Percentiles rank a stretch among this genome's conserved stretches.
Conservation (phyloP, 148 eudicot genomes). For the Arctostaphylos glauca region DNA sequence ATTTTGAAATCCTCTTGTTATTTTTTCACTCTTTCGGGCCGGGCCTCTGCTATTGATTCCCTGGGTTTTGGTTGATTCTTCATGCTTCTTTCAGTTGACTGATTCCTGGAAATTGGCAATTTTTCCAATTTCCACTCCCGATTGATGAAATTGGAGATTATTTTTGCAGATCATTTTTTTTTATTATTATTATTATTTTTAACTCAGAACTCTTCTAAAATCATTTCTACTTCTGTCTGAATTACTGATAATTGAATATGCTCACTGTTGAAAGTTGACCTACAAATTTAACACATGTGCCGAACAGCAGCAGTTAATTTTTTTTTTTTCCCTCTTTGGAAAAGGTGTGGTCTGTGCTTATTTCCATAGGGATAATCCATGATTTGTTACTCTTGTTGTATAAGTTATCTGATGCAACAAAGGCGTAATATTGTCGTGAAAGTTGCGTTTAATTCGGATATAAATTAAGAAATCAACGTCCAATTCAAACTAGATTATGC, state of each 20-base stretch:
- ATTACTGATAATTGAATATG: background rate
- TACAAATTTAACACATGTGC: background rate
- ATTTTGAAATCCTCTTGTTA: background rate
- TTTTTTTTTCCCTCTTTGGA: background rate
- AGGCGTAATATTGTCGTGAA: background rate
- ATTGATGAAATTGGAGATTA: background rate
- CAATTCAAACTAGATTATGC: background rate
- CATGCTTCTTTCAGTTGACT: conserved; percentile 1
- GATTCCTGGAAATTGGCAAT: background rate
- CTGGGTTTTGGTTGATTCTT: background rate
- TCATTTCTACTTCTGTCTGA: background rate
- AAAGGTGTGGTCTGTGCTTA: background rate
- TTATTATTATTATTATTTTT: too few species aligned
- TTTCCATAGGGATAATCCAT: background rate
- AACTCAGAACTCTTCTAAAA: too few species aligned
- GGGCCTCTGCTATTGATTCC: background rate
- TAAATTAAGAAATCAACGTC: background rate
- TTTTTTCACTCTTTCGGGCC: background rate
- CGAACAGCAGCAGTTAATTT: too few species aligned
- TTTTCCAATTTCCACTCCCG: background rate
- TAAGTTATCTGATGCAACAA: background rate
- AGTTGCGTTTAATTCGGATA: background rate
- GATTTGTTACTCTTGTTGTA: background rate
- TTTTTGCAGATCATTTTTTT: too few species aligned
- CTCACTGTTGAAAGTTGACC: conserved; percentile 15